These are phyloP conservation scores for Mytilinidion resinicola DNA, from an alignment of 495 filamentous ascomycete species.

Conservation along the genomic window DNA sequence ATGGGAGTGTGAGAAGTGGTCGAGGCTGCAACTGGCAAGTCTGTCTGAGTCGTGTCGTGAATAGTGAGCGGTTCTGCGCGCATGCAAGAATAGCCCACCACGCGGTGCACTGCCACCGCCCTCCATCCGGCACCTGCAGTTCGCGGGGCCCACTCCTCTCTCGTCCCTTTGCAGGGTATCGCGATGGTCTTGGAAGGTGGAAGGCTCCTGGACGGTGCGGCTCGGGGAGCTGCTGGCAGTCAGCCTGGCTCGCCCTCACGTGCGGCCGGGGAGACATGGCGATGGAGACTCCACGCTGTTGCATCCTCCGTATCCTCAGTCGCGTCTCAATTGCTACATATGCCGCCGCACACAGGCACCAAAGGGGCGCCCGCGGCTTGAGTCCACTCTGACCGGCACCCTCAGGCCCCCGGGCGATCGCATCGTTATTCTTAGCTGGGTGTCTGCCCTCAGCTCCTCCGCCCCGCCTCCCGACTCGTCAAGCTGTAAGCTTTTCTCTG, in stretches of 20 bases:
- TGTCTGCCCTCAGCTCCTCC: background rate
- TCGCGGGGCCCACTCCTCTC: conserved; percentile 4
- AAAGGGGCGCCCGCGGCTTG: conserved; percentile 10
- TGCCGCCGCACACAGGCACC: no score
- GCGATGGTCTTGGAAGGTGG: no score
- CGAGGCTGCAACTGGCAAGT: no score
- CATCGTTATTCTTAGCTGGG: conserved; percentile 27
- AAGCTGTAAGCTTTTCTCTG: conserved; percentile 7
- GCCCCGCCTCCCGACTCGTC: conserved; percentile 1
- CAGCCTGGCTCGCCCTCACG: conserved; percentile 13
- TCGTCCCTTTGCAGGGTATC: no score
- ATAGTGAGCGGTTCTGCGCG: background rate
- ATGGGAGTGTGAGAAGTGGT: no score
- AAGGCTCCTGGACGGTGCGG: background rate
- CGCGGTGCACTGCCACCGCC: conserved; percentile 24
- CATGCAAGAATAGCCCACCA: background rate
- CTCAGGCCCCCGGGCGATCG: conserved; percentile 9
- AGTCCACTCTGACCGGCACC: background rate
- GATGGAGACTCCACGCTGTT: background rate
- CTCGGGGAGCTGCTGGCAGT: background rate
- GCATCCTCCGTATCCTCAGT: conserved; percentile 3
- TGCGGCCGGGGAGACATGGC: conserved; percentile 17
- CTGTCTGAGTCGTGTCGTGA: no score
- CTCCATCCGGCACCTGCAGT: conserved; percentile 14
- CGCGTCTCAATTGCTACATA: conserved; percentile 11